Evolutionary conservation across 768 basidiomycete species (phyloP).

Genomic region (Leccinum disarticulatum): DNA sequence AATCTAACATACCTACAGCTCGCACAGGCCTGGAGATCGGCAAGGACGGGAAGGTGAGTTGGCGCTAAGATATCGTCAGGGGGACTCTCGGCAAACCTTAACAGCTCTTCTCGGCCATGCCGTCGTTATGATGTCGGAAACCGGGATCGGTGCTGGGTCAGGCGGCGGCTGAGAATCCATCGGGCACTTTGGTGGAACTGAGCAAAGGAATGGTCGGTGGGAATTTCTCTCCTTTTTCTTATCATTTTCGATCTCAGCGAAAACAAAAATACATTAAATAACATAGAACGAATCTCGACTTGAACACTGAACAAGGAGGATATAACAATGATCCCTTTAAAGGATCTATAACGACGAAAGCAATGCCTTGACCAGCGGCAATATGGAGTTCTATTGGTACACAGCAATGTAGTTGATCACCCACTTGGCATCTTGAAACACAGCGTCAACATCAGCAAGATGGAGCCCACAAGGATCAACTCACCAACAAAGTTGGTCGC

Average conservation of each 20-base stretch:
- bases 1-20: conserved; percentile 46
- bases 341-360: background rate
- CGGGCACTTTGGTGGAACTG: conserved; percentile 25
- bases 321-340: background rate
- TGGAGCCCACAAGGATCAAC: conserved; percentile 6
- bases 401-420: conserved; percentile 56
- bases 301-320: conserved; percentile 12
- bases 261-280: background rate
- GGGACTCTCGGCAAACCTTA: conserved; percentile 41
- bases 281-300: background rate
- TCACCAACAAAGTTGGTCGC: conserved; percentile 53
- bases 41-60: conserved; percentile 12
- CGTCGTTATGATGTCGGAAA: conserved; percentile 50
- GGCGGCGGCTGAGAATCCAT: conserved; percentile 39
- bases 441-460: background rate
- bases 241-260: conserved; percentile 16
- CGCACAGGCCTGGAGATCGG: conserved; percentile 49
- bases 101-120: conserved; percentile 50
- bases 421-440: conserved; percentile 50
- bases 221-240: conserved; percentile 32
- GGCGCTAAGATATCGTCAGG: conserved; percentile 2
- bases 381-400: conserved; percentile 35
- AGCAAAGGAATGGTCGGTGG: conserved; percentile 28
- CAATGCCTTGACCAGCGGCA: background rate
- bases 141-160: conserved; percentile 41